Percentiles rank a stretch among this genome's conserved stretches.
Evolutionary conservation across 2,329 filamentous ascomycete genomes (phyloP).

Genomic region (Didymella lethalis): DNA sequence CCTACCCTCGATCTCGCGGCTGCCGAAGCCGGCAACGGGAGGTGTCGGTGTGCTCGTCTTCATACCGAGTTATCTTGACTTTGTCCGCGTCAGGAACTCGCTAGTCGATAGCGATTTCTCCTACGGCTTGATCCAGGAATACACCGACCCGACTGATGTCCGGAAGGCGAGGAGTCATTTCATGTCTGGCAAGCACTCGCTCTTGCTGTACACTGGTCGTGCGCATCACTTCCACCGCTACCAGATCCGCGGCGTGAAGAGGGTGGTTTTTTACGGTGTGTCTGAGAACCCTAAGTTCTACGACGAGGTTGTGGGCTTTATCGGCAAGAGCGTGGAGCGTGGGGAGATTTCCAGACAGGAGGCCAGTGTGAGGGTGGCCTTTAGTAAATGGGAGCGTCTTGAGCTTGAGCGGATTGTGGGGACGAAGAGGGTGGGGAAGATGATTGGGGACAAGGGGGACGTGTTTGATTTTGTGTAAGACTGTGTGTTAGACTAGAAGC

Average conservation of each 20-base stretch:
- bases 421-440: conserved; percentile 77
- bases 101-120: conserved; percentile 77
- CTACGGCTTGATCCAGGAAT: conserved; percentile 89
- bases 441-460: conserved; percentile 84
- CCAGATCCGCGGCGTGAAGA: conserved; percentile 78
- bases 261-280: conserved; percentile 87
- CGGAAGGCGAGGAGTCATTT: conserved; percentile 89
- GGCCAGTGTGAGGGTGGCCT: conserved; percentile 65
- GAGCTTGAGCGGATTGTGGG: conserved; percentile 90
- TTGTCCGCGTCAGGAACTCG: conserved; percentile 90
- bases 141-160: conserved; percentile 79
- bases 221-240: conserved; percentile 98
- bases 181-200: conserved; percentile 77
- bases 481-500: background rate
- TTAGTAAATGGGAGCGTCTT: conserved; percentile 88
- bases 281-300: conserved; percentile 90
- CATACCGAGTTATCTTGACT: conserved; percentile 93
- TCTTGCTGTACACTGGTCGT: conserved; percentile 90
- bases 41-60: conserved; percentile 79
- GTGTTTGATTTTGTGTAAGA: conserved; percentile 89
- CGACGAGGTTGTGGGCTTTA: conserved; percentile 74
- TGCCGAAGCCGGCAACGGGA: conserved; percentile 65
- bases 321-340: conserved; percentile 63
- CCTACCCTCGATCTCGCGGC: conserved; percentile 75
- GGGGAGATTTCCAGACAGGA: conserved; percentile 64